phyloP scores from a whole-genome alignment of 805 yeast species.

The Lachancea sp. region DNA sequence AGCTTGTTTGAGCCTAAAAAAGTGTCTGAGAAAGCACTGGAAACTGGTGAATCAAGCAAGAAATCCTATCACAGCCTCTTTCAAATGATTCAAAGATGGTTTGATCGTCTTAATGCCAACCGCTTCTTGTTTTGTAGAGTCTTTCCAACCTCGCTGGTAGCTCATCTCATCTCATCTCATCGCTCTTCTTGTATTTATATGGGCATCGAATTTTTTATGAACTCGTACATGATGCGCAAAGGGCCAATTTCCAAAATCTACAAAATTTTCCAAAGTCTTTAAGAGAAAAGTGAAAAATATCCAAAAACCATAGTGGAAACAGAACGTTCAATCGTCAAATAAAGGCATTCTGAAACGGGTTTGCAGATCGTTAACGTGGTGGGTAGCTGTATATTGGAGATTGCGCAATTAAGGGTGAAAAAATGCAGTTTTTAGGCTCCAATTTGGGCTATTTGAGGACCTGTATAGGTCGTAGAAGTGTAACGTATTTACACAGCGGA shows the following conservation, averaged over 20 bases:
- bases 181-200: background rate
- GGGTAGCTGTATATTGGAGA: too few relatives aligned
- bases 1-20: background rate
- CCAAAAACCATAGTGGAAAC: too few relatives aligned
- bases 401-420: background rate
- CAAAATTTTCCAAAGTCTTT: slow-evolving; percentile 1
- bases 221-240: background rate
- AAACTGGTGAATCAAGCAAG: too few relatives aligned
- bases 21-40: background rate
- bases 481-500: slow-evolving; percentile 39
- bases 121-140: too few relatives aligned
- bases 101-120: background rate
- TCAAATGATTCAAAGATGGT: background rate
- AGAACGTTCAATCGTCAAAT: too few relatives aligned
- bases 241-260: background rate
- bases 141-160: background rate
- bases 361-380: too few relatives aligned
- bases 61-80: too few relatives aligned
- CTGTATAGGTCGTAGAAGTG: slow-evolving; percentile 1
- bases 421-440: background rate
- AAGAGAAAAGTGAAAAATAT: background rate
- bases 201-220: background rate
- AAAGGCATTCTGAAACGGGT: too few relatives aligned
- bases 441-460: background rate
- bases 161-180: slow-evolving; percentile 6